A percentile compares a stretch with the other conserved stretches of the same genome.
Evolutionary conservation across 495 filamentous ascomycete species (phyloP).

Genomic region (Daldinia caldariorum): DNA sequence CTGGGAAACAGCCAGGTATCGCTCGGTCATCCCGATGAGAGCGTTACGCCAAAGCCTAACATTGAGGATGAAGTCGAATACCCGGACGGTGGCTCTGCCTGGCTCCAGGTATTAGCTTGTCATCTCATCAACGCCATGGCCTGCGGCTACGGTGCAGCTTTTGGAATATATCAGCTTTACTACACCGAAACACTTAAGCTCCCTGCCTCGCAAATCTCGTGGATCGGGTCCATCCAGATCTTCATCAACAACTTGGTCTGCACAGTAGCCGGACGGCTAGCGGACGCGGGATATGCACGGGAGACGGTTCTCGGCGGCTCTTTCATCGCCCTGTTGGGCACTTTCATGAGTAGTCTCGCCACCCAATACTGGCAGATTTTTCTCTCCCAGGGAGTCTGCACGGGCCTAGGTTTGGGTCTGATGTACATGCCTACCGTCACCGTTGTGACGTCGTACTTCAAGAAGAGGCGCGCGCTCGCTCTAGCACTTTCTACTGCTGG

Average conservation of each 20-base stretch:
- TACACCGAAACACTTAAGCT: conserved; percentile 56
- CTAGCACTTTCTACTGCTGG: conserved; percentile 53
- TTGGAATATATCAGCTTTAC: conserved; percentile 59
- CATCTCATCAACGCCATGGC: conserved; percentile 54
- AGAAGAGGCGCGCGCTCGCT: conserved; percentile 49
- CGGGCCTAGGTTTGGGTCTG: conserved; percentile 55
- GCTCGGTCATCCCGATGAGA: conserved; percentile 22
- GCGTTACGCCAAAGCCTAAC: conserved; percentile 6
- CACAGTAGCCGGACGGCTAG: conserved; percentile 53
- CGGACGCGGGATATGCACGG: conserved; percentile 55
- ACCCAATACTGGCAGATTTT: conserved; percentile 58
- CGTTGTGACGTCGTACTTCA: conserved; percentile 55
- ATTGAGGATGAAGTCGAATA: conserved; percentile 33
- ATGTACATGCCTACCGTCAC: conserved; percentile 57
- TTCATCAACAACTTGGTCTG: conserved; percentile 55
- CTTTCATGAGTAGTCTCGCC: conserved; percentile 56
- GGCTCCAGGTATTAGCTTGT: conserved; percentile 55
- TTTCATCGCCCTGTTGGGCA: conserved; percentile 53
- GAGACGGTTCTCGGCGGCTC: conserved; percentile 50
- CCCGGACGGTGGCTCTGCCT: conserved; percentile 56
- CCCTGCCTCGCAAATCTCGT: conserved; percentile 54
- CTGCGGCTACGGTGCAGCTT: conserved; percentile 56
- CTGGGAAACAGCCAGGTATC: conserved; percentile 28
- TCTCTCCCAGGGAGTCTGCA: conserved; percentile 55
- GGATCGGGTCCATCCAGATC: conserved; percentile 59